Base-by-base conservation (phyloP, 129 eudicot genomes). In the Pittosporum tobira region DNA sequence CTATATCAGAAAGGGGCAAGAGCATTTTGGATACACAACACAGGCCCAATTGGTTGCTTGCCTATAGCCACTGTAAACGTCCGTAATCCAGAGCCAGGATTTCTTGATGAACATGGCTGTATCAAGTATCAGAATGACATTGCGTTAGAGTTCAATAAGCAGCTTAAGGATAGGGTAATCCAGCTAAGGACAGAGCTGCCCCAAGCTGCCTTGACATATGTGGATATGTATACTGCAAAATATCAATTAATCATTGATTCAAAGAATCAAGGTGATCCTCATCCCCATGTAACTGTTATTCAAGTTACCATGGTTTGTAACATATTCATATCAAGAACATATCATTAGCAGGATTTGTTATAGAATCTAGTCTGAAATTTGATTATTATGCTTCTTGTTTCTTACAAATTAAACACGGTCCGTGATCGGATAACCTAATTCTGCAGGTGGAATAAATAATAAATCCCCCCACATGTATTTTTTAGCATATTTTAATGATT, bases 11-110 rank as follows among this genome's bases (percentile, higher is more conserved):
- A 74, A 48, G 97, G 95, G 24, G 95, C 79, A 52, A 75, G 86
- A 43, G 65, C 75, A 9, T 85, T 81, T 67, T 89, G 97, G 97
- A 80, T 89, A 51, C 97, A 89, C 64, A 89, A 82, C 70, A 89
- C 97, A 22, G 97, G 97, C 6, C 93, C 97, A 0, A 69, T 79
- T 20, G 97, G 97, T 4, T 89, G 95, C 64, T 62, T 85, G 67
- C 93, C 95, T 1, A 69, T 74, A 12, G 54, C 64, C 12, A 57
- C 64, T 16, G 63, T 67, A 2, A 74, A 75, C 9, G 28, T 70
- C 62, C 69, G 11, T 29, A 37, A 87, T 71, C 88, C 90, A 0
- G 56, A 19, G 6, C 45, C 57, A 0, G 85, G 79, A 19, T 80
- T 10, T 24, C 69, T 83, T 2, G 96, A 87, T 49, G 66, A 87